phyloP scores from a whole-genome alignment of 495 filamentous ascomycete species.

The Xylaria palmicola region DNA sequence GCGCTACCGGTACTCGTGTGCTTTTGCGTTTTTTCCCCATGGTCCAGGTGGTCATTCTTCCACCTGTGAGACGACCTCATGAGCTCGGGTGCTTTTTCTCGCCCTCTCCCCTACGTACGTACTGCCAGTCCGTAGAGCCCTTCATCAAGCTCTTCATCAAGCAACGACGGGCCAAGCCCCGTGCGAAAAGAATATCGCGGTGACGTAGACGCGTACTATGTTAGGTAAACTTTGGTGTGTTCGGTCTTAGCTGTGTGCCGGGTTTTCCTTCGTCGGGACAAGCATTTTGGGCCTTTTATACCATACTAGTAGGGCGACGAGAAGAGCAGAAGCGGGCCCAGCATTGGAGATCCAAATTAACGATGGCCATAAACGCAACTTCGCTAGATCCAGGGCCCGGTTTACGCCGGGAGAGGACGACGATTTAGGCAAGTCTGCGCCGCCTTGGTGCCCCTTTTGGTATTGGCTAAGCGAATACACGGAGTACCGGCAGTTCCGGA shows the following conservation, averaged over 20 bases:
- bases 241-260: no score
- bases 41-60: slow-evolving; percentile 1
- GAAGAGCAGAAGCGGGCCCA: not conserved
- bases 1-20: no score
- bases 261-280: not conserved
- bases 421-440: not conserved
- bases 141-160: not conserved
- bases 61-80: slow-evolving; percentile 7
- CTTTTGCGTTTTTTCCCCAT: not conserved
- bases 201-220: no score
- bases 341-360: not conserved
- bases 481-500: not conserved
- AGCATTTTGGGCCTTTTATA: not conserved
- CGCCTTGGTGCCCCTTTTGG: not conserved
- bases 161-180: no score
- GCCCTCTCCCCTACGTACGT: no score
- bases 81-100: no score
- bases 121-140: no score
- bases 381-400: not conserved
- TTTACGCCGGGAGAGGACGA: not conserved
- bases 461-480: not conserved
- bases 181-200: no score
- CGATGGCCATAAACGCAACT: not conserved
- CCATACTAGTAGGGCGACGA: not conserved
- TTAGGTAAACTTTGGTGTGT: no score